Conservation (phyloP, 1,284 basidiomycete genomes). For the Ganoderma resinaceum region DNA sequence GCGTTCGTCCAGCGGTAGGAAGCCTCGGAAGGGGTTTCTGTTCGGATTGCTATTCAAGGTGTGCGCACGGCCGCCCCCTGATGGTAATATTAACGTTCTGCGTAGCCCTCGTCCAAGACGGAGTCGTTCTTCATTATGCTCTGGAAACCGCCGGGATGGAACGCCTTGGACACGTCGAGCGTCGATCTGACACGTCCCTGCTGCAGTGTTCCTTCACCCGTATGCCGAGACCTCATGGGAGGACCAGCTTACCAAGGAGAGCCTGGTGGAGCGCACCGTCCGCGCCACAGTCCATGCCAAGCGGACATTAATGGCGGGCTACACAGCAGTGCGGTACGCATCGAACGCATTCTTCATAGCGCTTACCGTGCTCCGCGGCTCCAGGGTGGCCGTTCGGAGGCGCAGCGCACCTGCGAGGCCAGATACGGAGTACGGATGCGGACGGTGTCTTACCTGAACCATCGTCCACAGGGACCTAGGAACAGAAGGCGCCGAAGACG, state of each 20-base stretch:
- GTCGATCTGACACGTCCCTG: conserved; percentile 13
- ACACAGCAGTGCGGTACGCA: conserved; percentile 67
- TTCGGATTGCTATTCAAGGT: background rate
- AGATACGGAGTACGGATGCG: background rate
- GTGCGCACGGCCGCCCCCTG: conserved; percentile 24
- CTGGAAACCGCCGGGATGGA: background rate
- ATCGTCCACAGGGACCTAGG: conserved; percentile 58
- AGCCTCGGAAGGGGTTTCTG: background rate
- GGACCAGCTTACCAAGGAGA: conserved; percentile 69
- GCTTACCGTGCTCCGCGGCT: background rate
- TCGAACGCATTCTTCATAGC: background rate
- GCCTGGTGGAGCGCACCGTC: conserved; percentile 40
- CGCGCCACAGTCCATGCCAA: conserved; percentile 68
- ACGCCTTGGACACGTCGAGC: conserved; percentile 45
- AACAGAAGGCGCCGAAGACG: conserved; percentile 70
- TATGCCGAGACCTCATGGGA: conserved; percentile 68
- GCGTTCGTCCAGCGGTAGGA: background rate
- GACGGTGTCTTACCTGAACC: conserved; percentile 10
- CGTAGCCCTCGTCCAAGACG: background rate
- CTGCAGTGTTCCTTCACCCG: conserved; percentile 67
- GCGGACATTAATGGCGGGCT: conserved; percentile 68
- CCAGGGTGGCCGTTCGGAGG: background rate
- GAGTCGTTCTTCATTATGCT: background rate
- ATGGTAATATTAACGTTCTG: background rate
- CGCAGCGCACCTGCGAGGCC: background rate